Evolutionary conservation across 2,329 filamentous ascomycete genomes (phyloP).

Genomic region (Fusarium mangiferae): DNA sequence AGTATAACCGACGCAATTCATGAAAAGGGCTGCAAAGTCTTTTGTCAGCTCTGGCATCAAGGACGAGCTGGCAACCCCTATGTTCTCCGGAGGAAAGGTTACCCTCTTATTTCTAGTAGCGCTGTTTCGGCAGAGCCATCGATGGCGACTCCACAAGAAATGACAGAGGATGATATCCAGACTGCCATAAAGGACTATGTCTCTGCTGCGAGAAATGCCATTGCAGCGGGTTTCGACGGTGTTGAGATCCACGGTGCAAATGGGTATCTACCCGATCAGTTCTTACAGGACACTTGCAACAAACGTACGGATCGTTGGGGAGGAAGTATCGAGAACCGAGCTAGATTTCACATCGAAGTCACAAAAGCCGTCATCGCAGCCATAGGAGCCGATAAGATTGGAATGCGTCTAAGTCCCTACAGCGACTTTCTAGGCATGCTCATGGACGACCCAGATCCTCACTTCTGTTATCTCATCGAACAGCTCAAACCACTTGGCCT

Average conservation of each 20-base stretch:
- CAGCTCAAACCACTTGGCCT: neutral
- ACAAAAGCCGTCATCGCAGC: neutral
- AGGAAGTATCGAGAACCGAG: neutral
- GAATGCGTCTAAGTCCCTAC: neutral
- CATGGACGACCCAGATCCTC: neutral
- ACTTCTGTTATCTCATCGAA: neutral
- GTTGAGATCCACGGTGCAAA: neutral
- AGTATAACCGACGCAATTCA: accelerated
- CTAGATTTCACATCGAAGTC: neutral
- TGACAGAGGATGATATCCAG: neutral
- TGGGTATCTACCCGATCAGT: neutral
- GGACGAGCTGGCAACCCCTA: neutral
- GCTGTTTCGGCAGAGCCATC: neutral
- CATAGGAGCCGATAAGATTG: neutral
- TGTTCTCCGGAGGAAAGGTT: neutral
- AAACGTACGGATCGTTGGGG: neutral
- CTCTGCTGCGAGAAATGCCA: neutral
- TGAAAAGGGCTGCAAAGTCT: neutral
- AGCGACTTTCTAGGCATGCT: neutral
- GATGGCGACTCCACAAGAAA: neutral
- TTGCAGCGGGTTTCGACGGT: neutral
- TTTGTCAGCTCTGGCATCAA: neutral
- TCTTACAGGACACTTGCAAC: neutral
- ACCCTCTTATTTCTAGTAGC: neutral
- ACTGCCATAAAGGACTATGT: neutral